phyloP scores from a whole-genome alignment of 768 basidiomycete genomes.

The Strobilomyces confusus region DNA sequence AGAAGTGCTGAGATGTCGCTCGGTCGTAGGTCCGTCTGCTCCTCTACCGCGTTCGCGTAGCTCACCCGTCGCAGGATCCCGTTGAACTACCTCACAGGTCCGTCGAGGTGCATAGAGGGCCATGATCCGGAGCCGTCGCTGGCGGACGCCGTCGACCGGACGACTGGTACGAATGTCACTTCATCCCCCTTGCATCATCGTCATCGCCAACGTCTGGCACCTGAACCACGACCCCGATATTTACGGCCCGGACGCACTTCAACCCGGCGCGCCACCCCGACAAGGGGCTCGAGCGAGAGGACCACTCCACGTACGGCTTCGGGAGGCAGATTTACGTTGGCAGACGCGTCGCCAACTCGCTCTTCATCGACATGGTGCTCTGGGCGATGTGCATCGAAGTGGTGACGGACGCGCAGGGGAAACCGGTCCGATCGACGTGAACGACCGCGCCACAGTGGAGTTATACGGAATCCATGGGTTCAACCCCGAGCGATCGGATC shows the following conservation, averaged over 20 bases:
- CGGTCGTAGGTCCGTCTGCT: neutral
- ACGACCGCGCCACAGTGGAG: no score
- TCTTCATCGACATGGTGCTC: no score
- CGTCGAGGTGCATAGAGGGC: neutral
- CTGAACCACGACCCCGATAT: conserved; percentile 38
- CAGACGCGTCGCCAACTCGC: conserved; percentile 30
- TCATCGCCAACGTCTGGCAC: conserved; percentile 14
- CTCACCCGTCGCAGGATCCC: neutral
- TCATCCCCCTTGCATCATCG: conserved; percentile 18
- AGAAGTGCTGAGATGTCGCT: conserved; percentile 7
- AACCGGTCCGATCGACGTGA: no score
- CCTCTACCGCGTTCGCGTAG: neutral
- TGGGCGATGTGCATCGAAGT: no score
- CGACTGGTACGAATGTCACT: conserved; percentile 21
- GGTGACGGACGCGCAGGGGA: no score
- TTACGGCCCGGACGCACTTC: conserved; percentile 47
- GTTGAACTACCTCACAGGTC: conserved; percentile 5
- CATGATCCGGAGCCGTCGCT: neutral
- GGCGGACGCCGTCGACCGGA: conserved; percentile 7
- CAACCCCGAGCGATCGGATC: no score
- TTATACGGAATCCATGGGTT: no score
- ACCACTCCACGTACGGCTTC: conserved; percentile 7
- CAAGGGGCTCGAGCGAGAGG: conserved; percentile 2
- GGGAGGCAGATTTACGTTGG: conserved; percentile 31
- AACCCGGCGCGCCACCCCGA: conserved; percentile 31